Conservation (phyloP, 2,329 filamentous ascomycete genomes). For the Cryphonectria carpinicola region DNA sequence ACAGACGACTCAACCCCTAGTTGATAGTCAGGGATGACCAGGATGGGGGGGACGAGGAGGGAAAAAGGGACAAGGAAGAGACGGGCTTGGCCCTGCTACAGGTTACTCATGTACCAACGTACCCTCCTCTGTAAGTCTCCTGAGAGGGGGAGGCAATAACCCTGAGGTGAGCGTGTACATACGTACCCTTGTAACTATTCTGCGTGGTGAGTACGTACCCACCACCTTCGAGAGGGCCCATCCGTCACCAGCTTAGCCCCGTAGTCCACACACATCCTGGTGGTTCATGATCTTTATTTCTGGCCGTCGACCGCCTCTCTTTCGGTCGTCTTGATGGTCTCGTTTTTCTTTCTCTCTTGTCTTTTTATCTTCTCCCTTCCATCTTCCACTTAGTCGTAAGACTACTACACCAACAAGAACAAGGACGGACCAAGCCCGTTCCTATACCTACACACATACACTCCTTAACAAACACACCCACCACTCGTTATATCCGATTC, state of each 20-base stretch:
- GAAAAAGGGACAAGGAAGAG: not conserved
- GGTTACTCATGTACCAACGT: not conserved
- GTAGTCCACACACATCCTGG: constrained; percentile 3
- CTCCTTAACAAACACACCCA: not conserved
- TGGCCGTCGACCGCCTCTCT: constrained; percentile 18
- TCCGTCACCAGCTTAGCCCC: constrained; percentile 19
- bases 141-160: constrained; percentile 17
- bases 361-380: not conserved
- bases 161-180: constrained; percentile 10
- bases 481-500: not conserved
- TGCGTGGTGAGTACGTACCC: constrained; percentile 1
- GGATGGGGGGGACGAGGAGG: not conserved
- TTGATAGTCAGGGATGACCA: constrained; percentile 29
- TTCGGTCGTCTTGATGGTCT: not conserved
- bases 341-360: not conserved
- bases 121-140: not conserved
- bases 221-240: constrained; percentile 2
- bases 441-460: not conserved
- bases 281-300: constrained; percentile 14
- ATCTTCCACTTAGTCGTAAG: not conserved
- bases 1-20: constrained; percentile 2
- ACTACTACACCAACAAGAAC: not conserved
- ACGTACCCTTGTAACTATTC: not conserved
- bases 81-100: constrained; percentile 11
- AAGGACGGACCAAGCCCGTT: not conserved